phyloP scores from a whole-genome alignment of 2,329 filamentous ascomycete genomes.

The Sporothrix protearum region DNA sequence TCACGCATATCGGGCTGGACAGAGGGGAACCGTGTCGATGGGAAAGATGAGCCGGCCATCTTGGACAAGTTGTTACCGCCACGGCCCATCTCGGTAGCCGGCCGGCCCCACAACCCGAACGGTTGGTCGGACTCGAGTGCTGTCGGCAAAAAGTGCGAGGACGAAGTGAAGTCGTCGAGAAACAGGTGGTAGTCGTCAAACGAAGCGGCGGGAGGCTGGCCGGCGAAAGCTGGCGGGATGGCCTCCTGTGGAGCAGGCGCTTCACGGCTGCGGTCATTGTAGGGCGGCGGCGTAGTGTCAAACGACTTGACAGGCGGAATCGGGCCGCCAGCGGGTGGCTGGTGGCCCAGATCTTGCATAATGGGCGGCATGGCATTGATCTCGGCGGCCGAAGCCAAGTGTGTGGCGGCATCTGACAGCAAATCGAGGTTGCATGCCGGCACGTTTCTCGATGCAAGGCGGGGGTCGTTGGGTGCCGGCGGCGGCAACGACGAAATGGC shows the following conservation, averaged over 20 bases:
- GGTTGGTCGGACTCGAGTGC: conserved; percentile 54
- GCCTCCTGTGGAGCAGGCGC: conserved; percentile 39
- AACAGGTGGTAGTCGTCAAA: conserved; percentile 60
- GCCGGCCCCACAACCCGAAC: conserved; percentile 50
- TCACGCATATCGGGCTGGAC: conserved; percentile 53
- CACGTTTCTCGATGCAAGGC: conserved; percentile 44
- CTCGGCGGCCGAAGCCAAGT: conserved; percentile 52
- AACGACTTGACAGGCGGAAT: conserved; percentile 49
- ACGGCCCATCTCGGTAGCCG: conserved; percentile 40
- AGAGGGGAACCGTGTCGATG: conserved; percentile 53
- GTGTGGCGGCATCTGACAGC: conserved; percentile 56
- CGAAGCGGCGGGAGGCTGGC: conserved; percentile 39
- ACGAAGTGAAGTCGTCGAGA: conserved; percentile 53
- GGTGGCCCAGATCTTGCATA: conserved; percentile 45
- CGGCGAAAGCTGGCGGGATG: conserved; percentile 41
- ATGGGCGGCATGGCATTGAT: conserved; percentile 51
- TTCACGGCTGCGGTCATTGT: conserved; percentile 48
- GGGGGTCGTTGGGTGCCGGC: conserved; percentile 43
- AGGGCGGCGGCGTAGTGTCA: conserved; percentile 44
- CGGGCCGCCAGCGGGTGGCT: conserved; percentile 36
- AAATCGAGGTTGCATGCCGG: conserved; percentile 56
- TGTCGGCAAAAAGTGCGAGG: conserved; percentile 54
- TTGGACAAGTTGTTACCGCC: conserved; percentile 41
- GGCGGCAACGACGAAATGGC: conserved; percentile 22
- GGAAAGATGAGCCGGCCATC: conserved; percentile 48